A percentile compares a stretch with the other conserved stretches of the same genome.
Evolutionary conservation across 495 filamentous ascomycete species (phyloP).

Genomic region (Staphylotrichum tortipilum): DNA sequence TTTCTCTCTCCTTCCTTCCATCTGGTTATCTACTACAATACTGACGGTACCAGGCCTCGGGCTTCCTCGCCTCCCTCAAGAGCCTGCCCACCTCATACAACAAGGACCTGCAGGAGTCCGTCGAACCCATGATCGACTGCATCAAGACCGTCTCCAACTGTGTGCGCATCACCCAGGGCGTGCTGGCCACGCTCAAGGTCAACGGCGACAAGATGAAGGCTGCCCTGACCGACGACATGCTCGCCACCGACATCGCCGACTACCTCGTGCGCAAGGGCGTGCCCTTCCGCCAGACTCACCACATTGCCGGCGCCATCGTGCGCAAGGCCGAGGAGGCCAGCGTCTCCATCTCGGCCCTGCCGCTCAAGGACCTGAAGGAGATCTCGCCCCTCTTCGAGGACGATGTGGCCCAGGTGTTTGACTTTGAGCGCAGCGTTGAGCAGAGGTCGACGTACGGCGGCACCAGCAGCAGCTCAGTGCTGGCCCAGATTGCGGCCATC

Average conservation of each 20-base stretch:
- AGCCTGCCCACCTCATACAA: constrained; percentile 87
- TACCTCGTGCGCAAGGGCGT: constrained; percentile 88
- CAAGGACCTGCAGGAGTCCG: constrained; percentile 87
- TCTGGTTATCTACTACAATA: no score
- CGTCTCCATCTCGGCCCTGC: constrained; percentile 69
- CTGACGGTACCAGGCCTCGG: constrained; percentile 30
- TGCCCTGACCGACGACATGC: constrained; percentile 60
- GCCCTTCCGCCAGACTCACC: constrained; percentile 76
- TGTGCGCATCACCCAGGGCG: constrained; percentile 78
- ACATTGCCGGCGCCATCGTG: constrained; percentile 78
- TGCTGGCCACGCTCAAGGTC: constrained; percentile 63
- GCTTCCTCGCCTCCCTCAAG: constrained; percentile 82
- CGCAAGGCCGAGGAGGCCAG: constrained; percentile 54
- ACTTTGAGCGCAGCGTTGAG: constrained; percentile 86
- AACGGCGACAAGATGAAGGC: constrained; percentile 68
- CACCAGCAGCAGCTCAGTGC: constrained; percentile 63
- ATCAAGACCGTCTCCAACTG: constrained; percentile 80
- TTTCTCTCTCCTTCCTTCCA: not conserved
- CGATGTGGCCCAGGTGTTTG: constrained; percentile 65
- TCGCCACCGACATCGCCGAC: constrained; percentile 78
- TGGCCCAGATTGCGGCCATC: constrained; percentile 56
- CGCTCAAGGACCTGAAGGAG: constrained; percentile 56
- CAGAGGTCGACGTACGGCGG: constrained; percentile 73
- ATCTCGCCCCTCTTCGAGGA: constrained; percentile 67
- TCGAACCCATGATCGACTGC: constrained; percentile 80